Conservation (phyloP, 192 early-diverging fungal genomes). For the Backusella circina region DNA sequence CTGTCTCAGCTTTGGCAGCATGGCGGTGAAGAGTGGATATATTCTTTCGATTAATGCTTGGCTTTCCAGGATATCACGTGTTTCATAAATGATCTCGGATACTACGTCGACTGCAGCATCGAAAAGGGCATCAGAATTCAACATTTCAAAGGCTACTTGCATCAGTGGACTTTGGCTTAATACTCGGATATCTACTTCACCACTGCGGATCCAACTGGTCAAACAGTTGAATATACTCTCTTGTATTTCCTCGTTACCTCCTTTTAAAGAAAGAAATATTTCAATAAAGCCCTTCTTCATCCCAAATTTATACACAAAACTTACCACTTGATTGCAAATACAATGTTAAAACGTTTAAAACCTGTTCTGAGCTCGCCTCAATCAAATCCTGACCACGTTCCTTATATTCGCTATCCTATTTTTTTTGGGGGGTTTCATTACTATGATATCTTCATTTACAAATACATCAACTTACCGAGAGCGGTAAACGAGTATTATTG, state of each 20-base stretch:
- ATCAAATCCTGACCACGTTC: conserved; percentile 58
- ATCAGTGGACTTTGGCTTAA: conserved; percentile 65
- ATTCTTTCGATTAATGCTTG: conserved; percentile 58
- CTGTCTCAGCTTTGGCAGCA: conserved; percentile 40
- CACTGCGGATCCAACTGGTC: conserved; percentile 79
- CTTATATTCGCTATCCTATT: conserved; percentile 58
- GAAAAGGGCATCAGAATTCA: conserved; percentile 69
- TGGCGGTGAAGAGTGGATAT: conserved; percentile 54
- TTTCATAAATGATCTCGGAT: conserved; percentile 76
- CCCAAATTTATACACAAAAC: neutral
- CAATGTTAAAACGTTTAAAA: conserved; percentile 67
- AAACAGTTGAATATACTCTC: conserved; percentile 69
- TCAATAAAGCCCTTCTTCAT: neutral
- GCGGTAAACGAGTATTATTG: conserved; percentile 57
- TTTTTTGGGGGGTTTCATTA: neutral
- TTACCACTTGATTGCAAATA: conserved; percentile 64
- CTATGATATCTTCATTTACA: neutral
- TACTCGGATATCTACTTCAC: conserved; percentile 66
- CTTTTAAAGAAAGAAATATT: conserved; percentile 8
- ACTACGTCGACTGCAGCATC: conserved; percentile 84
- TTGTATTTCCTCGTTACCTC: conserved; percentile 55
- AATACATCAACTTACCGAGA: conserved; percentile 48
- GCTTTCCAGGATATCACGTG: conserved; percentile 48
- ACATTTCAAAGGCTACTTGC: conserved; percentile 66
- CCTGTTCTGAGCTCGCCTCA: conserved; percentile 58